phyloP scores from a whole-genome alignment of 345 rosid species.

The Eucalyptus melliodora region DNA sequence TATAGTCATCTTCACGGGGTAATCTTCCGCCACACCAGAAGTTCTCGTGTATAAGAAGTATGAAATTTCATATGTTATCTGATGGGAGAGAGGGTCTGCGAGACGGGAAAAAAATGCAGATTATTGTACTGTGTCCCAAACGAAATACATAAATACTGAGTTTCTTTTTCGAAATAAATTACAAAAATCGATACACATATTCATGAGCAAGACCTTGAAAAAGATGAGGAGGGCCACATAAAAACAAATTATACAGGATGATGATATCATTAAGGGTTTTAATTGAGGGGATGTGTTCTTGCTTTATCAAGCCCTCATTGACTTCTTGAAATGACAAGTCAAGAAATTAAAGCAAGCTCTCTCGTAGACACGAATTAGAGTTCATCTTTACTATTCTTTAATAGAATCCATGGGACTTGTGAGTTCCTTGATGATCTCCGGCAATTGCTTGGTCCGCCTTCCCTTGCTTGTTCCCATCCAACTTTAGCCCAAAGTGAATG shows the following conservation, averaged over 20 bases:
- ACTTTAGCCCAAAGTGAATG: conserved; percentile 80
- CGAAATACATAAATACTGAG: background rate
- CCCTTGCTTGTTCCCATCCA: conserved; percentile 54
- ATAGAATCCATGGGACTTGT: conserved; percentile 58
- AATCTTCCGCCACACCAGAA: background rate
- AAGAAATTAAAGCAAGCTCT: background rate
- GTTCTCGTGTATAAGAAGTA: background rate
- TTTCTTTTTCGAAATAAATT: background rate
- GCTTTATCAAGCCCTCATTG: background rate
- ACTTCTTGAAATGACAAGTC: background rate
- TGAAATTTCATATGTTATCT: background rate
- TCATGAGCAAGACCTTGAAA: background rate
- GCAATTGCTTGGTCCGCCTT: conserved; percentile 53
- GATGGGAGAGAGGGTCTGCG: background rate
- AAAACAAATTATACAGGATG: background rate
- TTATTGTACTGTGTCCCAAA: background rate
- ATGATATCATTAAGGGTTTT: background rate
- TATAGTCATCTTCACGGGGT: background rate
- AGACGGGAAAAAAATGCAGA: background rate
- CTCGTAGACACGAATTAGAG: background rate
- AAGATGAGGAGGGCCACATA: background rate
- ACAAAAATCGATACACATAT: background rate
- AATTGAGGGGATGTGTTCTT: background rate
- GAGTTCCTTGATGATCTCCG: conserved; percentile 10
- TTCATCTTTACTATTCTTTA: conserved; percentile 3